Conservation (phyloP, 2,329 filamentous ascomycete species). For the Trichoderma sp. region DNA sequence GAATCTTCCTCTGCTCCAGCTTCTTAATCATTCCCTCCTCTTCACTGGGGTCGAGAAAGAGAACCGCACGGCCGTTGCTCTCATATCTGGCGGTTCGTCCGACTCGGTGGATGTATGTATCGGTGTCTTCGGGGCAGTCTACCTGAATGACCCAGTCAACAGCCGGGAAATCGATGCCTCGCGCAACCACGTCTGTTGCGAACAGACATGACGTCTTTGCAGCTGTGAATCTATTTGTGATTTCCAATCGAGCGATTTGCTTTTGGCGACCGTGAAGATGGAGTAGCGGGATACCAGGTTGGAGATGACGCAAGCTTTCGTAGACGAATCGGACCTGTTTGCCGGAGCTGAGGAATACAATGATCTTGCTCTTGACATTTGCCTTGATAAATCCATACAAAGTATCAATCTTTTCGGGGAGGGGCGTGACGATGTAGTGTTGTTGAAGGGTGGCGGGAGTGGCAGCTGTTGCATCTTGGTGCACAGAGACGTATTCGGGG, state of each 20-base stretch:
- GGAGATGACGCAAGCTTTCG: conserved; percentile 88
- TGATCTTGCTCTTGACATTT: conserved; percentile 90
- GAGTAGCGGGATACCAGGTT: conserved; percentile 89
- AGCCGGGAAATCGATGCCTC: conserved; percentile 92
- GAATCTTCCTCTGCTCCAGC: conserved; percentile 86
- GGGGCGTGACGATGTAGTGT: conserved; percentile 83
- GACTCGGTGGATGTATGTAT: conserved; percentile 97
- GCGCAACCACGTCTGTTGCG: conserved; percentile 91
- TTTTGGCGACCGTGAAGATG: conserved; percentile 95
- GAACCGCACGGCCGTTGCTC: conserved; percentile 80
- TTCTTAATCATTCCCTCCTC: conserved; percentile 88
- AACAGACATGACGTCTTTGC: conserved; percentile 87
- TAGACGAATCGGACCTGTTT: conserved; percentile 98
- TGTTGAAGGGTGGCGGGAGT: conserved; percentile 87
- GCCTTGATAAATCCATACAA: conserved; percentile 90
- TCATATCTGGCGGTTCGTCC: conserved; percentile 94
- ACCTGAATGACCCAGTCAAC: conserved; percentile 99
- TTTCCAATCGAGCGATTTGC: conserved; percentile 83
- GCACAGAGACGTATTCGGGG: conserved; percentile 93
- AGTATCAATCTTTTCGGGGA: conserved; percentile 88
- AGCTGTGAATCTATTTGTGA: conserved; percentile 79
- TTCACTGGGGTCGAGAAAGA: conserved; percentile 92
- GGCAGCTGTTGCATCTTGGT: conserved; percentile 77
- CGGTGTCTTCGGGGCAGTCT: conserved; percentile 95
- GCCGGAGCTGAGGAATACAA: conserved; percentile 92